Base-by-base conservation (phyloP, 2,329 filamentous ascomycete genomes). In the Raffaelea deltoideospora region DNA sequence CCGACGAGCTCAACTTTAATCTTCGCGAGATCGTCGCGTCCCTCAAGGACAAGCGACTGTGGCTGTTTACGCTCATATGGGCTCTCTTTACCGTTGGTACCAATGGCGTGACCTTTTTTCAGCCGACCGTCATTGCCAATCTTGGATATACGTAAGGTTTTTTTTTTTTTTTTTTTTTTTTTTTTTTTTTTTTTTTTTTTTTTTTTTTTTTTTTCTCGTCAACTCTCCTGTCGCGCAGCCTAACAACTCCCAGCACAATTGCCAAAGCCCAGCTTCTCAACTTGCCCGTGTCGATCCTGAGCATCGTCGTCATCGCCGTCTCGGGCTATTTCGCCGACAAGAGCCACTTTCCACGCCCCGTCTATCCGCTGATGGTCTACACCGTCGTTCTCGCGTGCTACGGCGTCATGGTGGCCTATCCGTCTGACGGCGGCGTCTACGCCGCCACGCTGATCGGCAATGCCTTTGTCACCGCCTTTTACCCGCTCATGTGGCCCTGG, bases 261-360 rank as follows among this genome's bases (percentile, higher is more conserved):
- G 62, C 61, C 1, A 48, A 56, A 33, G 57, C 59, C 3, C 64
- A 68, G 42, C 55, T 69, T 0, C 59, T 68, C 32, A 68, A 67
- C 41, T 15, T 44, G 17, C 40, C 42, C 14, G 32, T 42, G 10
- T 38, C 35, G 6, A 22, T 40, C 9, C 35, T 44, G 1, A 37
- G 33, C 31, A 40, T 42, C 32, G 3, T 33, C 3, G 22, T 43
- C 31, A 43, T 43, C 19, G 41, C 31, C 23, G 23, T 41, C 6
- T 31, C 34, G 10, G 42, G 42, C 29, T 39, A 37, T 14, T 32
- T 44, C 22, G 42, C 42, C 34, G 42, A 44, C 40, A 40, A 33
- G 20, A 38, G 38, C 11, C 29, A 30, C 24, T 19, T 44, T 3
- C 40, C 42, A 2, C 42, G 38, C 10, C 42, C 40, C 4, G 19